Base-by-base conservation (phyloP, 2,329 filamentous ascomycete species). In the Curvularia verruculosa region DNA sequence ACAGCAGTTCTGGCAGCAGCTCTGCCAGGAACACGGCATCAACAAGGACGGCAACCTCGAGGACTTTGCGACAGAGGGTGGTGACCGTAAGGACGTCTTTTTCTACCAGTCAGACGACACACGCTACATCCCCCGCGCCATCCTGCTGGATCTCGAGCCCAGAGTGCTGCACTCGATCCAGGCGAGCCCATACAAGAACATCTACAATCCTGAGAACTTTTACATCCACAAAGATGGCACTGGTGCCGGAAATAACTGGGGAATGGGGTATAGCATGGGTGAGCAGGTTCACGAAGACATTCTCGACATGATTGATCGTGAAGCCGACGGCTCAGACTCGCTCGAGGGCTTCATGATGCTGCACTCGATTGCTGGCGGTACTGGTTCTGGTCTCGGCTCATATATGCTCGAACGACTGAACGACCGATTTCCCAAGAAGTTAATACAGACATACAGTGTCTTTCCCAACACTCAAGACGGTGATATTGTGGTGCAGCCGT, bases 131-230 rank as follows among this genome's bases (percentile, higher is more conserved):
- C 95, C 95, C 10, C 87, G 95, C 74, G 94, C 95, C 46, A 98
- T 99, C 69, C 82, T 99, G 49, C 89, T 99, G 62, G 95, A 99
- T 75, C 83, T 99, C 37, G 95, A 99, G 78, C 95, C 95, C 23
- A 86, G 95, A 64, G 89, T 98, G 62, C 90, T 99, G 73, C 90
- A 98, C 74, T 83, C 87, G 60, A 99, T 99, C 67, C 94, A 98
- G 80, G 89, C 89, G 9, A 92, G 95, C 1, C 89, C 93, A 0
- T 99, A 99, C 82, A 92, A 89, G 77, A 98, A 99, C 77, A 99
- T 99, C 58, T 99, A 99, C 85, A 99, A 99, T 75, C 95, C 95
- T 0, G 95, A 99, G 79, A 99, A 99, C 82, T 97, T 98, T 80
- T 99, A 96, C 76, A 87, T 98, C 51, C 92, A 94, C 69, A 96